Percentiles rank a stretch among this genome's conserved stretches.
Conservation (phyloP, 2,329 filamentous ascomycete species). For the Botrytis galanthina region DNA sequence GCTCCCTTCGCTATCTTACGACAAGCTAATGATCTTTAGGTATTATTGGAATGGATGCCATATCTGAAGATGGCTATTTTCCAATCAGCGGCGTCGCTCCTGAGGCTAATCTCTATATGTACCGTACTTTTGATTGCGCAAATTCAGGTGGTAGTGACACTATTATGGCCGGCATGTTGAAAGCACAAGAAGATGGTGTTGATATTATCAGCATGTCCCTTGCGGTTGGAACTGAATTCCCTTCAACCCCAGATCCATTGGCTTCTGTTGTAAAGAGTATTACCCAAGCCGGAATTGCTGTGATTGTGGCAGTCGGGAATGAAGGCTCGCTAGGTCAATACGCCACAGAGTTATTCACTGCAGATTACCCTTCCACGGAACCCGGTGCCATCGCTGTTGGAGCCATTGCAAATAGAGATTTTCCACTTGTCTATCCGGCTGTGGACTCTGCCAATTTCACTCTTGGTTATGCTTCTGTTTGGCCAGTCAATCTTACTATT, state of each 20-base stretch:
- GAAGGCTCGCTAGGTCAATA: slow-evolving; percentile 21
- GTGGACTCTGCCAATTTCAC: slow-evolving; percentile 21
- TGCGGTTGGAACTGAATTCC: slow-evolving; percentile 18
- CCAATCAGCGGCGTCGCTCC: slow-evolving; percentile 30
- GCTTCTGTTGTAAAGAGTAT: slow-evolving; percentile 18
- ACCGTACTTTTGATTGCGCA: slow-evolving; percentile 29
- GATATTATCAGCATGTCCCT: slow-evolving; percentile 34
- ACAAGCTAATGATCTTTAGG: slow-evolving; percentile 17
- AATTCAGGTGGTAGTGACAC: slow-evolving; percentile 25
- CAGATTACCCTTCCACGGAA: slow-evolving; percentile 23
- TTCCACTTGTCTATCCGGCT: slow-evolving; percentile 27
- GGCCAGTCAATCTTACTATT: slow-evolving; percentile 23
- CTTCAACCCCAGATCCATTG: slow-evolving; percentile 22
- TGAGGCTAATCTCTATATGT: slow-evolving; percentile 30
- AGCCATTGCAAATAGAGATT: slow-evolving; percentile 25
- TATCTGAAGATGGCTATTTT: slow-evolving; percentile 20
- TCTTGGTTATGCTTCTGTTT: slow-evolving; percentile 28
- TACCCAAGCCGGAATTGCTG: slow-evolving; percentile 18
- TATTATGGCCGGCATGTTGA: slow-evolving; percentile 28
- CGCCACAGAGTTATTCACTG: slow-evolving; percentile 22
- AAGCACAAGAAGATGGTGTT: slow-evolving; percentile 29
- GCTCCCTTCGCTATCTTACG: not conserved
- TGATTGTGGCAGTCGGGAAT: slow-evolving; percentile 26
- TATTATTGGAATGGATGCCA: slow-evolving; percentile 29
- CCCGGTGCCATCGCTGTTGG: slow-evolving; percentile 27